Percentiles rank a stretch among this genome's conserved stretches.
Evolutionary conservation across 2,329 filamentous ascomycete genomes (phyloP).

Genomic region (Talaromyces amestolkiae): DNA sequence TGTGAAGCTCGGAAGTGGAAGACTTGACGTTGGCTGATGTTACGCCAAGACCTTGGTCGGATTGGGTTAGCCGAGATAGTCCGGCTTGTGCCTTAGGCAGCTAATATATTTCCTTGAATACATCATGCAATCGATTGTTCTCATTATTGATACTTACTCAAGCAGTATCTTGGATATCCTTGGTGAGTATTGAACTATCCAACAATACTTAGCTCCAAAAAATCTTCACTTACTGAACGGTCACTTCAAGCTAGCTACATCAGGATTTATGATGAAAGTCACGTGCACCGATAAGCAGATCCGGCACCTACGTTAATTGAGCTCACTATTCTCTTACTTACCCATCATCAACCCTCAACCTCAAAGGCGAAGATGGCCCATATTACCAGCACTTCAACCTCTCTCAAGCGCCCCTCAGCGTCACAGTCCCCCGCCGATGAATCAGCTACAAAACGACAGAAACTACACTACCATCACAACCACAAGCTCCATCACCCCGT

Average conservation of each 20-base stretch:
- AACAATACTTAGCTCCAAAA: background rate
- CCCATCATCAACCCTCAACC: background rate
- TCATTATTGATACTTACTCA: background rate
- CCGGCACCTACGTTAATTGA: background rate
- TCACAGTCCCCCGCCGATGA: slow-evolving; percentile 23
- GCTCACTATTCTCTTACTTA: background rate
- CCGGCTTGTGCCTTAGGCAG: slow-evolving; percentile 1
- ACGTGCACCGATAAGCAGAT: background rate
- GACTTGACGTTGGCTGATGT: slow-evolving; percentile 21
- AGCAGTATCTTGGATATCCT: background rate
- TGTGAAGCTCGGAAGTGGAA: slow-evolving; percentile 17
- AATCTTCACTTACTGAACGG: background rate
- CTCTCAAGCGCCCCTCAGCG: slow-evolving; percentile 36
- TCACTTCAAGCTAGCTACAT: background rate
- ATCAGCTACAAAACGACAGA: slow-evolving; percentile 33
- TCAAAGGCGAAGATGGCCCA: slow-evolving; percentile 28
- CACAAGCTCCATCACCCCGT: slow-evolving; percentile 41
- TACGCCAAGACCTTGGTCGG: slow-evolving; percentile 15
- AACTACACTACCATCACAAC: slow-evolving; percentile 42
- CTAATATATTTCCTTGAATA: too few species aligned
- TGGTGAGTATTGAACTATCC: background rate
- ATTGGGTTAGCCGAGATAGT: slow-evolving; percentile 12
- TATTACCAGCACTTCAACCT: slow-evolving; percentile 22
- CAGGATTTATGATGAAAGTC: background rate
- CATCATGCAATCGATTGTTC: background rate